Base-by-base conservation (phyloP, 352 stramenopile genomes). In the Globisporangium lucens region DNA sequence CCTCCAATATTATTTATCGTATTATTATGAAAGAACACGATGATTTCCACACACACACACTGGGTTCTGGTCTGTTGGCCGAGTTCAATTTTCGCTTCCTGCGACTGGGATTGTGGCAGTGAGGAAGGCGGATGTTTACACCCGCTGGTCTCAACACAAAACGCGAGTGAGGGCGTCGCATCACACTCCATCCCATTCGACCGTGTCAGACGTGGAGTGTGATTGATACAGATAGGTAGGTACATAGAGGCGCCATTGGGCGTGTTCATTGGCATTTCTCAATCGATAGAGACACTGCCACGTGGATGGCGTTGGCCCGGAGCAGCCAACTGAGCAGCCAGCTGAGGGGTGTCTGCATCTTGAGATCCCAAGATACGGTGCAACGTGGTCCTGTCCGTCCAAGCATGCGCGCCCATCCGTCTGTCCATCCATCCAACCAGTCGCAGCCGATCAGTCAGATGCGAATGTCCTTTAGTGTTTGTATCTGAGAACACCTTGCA, bases 1-100 rank as follows among this genome's bases (percentile, higher is more conserved):
- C 12, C 7, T 15, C 30, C 53, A 36, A 47, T 63, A 71, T 72
- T 72, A 60, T 60, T 60, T 72, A 72, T 69, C 13, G 55, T 65
- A 67, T 67, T 67, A 67, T 67, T 67, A 67, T 67, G 61, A 57
- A 52, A 43, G 22, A 56, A 46, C 13, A 29, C 27, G 24, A 56
- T 60, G 35, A 33, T 60, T 60, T 41, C 35, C 17, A 51, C 43
- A 27, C 29, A 43, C 24, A 62, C 56, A 38, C n/a, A 13, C 12
- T 33, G 20, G 4, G 3, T 65, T 56, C 36, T 38, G 27, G 29
- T 53, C 36, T 58, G 9, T 33, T 27, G 38, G 4, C n/a, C 20
- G 51, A 20, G 10, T 60, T 60, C 47, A 12, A 66, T 66, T 13
- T 43, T 56, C 49, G 17, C 9, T 41, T 43, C 2, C 3, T 7